A percentile compares a stretch with the other conserved stretches of the same genome.
phyloP scores from a whole-genome alignment of 1,139 yeast genomes.

The Torulaspora pretoriensis region DNA sequence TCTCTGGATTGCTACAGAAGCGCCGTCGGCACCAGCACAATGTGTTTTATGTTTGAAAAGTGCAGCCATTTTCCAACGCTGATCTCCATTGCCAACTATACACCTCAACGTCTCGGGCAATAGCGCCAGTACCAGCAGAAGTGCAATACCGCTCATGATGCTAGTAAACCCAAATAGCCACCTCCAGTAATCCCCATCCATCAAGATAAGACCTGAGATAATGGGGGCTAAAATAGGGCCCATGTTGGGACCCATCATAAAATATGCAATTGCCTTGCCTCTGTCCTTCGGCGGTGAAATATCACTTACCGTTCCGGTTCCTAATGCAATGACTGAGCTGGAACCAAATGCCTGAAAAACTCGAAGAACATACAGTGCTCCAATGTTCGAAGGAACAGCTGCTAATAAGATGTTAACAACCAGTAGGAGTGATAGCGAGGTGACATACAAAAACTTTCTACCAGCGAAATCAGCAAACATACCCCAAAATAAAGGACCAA shows the following conservation, averaged over 20 bases:
- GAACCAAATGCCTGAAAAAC: conserved; percentile 54
- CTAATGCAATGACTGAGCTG: conserved; percentile 50
- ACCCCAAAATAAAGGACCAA: conserved; percentile 56
- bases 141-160: conserved; percentile 43
- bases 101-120: conserved; percentile 55
- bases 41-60: conserved; percentile 13
- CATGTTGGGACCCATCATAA: conserved; percentile 57
- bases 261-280: conserved; percentile 49
- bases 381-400: conserved; percentile 46
- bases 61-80: conserved; percentile 23
- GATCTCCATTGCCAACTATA: conserved; percentile 52
- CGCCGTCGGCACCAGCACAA: conserved; percentile 35
- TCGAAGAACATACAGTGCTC: conserved; percentile 42
- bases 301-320: conserved; percentile 56
- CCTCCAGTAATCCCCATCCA: conserved; percentile 46
- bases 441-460: conserved; percentile 47
- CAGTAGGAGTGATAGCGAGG: conserved; percentile 45
- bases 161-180: conserved; percentile 55
- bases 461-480: conserved; percentile 57
- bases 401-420: conserved; percentile 48
- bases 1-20: conserved; percentile 32
- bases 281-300: conserved; percentile 45
- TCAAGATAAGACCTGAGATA: conserved; percentile 41
- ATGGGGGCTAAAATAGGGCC: conserved; percentile 58
- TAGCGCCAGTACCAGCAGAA: conserved; percentile 41